Evolutionary conservation across 495 filamentous ascomycete genomes (phyloP).

Genomic region (Penicillium roqueforti): DNA sequence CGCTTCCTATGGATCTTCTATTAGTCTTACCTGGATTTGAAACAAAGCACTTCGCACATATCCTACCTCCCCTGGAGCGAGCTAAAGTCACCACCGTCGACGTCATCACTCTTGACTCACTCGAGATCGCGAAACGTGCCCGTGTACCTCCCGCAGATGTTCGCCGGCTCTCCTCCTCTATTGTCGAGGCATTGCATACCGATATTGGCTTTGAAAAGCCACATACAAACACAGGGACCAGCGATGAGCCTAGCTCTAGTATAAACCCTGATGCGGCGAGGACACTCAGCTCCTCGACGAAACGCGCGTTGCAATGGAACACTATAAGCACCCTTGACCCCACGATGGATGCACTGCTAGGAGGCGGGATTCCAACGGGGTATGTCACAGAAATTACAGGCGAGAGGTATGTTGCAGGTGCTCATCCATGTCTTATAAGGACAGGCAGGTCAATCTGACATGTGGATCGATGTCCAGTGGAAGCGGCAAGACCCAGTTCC

Average conservation of each 20-base stretch:
- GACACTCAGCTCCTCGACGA: slow-evolving; percentile 24
- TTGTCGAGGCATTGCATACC: slow-evolving; percentile 62
- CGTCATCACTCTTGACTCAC: slow-evolving; percentile 75
- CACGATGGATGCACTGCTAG: slow-evolving; percentile 66
- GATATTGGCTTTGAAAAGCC: slow-evolving; percentile 51
- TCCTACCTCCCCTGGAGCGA: slow-evolving; percentile 76
- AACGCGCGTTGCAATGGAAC: slow-evolving; percentile 44
- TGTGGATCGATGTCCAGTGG: slow-evolving; percentile 50
- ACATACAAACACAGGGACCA: slow-evolving; percentile 12
- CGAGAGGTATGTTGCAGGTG: slow-evolving; percentile 58
- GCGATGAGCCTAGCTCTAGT: slow-evolving; percentile 26
- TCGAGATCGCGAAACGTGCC: slow-evolving; percentile 82
- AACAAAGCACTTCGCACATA: slow-evolving; percentile 61
- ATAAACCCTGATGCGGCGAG: slow-evolving; percentile 16
- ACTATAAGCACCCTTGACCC: slow-evolving; percentile 78
- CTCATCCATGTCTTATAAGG: neutral
- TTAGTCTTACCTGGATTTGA: slow-evolving; percentile 76
- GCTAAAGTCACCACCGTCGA: slow-evolving; percentile 72
- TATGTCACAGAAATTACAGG: slow-evolving; percentile 89
- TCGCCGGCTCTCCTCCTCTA: slow-evolving; percentile 58
- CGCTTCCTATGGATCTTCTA: slow-evolving; percentile 67
- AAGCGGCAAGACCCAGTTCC: slow-evolving; percentile 93
- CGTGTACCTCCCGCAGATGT: slow-evolving; percentile 77
- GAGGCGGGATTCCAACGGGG: slow-evolving; percentile 79
- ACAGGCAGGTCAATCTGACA: slow-evolving; percentile 17